These are phyloP conservation scores for Leccinum fuscescens DNA, from an alignment of 1,284 basidiomycete genomes.

Conservation along the genomic window DNA sequence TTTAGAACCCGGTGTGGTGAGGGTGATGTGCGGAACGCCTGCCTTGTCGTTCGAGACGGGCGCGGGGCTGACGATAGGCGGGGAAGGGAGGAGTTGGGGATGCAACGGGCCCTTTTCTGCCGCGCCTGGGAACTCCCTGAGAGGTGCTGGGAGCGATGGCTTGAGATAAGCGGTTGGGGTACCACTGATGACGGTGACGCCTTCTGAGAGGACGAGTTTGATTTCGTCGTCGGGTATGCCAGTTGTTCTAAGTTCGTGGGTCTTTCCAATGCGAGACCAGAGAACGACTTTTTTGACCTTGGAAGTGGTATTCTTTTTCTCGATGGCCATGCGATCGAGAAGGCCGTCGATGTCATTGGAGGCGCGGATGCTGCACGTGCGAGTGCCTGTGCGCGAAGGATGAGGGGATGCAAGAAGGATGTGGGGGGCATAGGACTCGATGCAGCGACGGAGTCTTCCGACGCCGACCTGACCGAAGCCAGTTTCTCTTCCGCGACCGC, in stretches of 20 bases:
- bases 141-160: constrained; percentile 41
- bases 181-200: constrained; percentile 72
- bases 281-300: constrained; percentile 91
- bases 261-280: constrained; percentile 87
- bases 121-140: constrained; percentile 22
- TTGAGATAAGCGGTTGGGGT: constrained; percentile 47
- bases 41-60: neutral
- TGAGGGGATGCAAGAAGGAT: constrained; percentile 66
- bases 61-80: neutral
- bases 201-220: constrained; percentile 75
- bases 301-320: constrained; percentile 95
- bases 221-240: constrained; percentile 82
- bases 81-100: constrained; percentile 21
- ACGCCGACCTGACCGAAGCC: constrained; percentile 86
- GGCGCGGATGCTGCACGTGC: constrained; percentile 56
- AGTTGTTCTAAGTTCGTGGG: constrained; percentile 90
- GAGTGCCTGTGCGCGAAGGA: constrained; percentile 50
- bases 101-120: constrained; percentile 18
- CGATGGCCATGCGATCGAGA: constrained; percentile 90
- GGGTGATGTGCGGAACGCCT: constrained; percentile 49
- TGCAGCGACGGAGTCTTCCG: constrained; percentile 78
- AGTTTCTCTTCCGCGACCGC: constrained; percentile 64
- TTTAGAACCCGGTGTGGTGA: constrained; percentile 44
- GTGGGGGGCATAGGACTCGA: constrained; percentile 89
- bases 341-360: constrained; percentile 77